phyloP scores from a whole-genome alignment of 2,329 filamentous ascomycete genomes.

The Colletotrichum sp. region DNA sequence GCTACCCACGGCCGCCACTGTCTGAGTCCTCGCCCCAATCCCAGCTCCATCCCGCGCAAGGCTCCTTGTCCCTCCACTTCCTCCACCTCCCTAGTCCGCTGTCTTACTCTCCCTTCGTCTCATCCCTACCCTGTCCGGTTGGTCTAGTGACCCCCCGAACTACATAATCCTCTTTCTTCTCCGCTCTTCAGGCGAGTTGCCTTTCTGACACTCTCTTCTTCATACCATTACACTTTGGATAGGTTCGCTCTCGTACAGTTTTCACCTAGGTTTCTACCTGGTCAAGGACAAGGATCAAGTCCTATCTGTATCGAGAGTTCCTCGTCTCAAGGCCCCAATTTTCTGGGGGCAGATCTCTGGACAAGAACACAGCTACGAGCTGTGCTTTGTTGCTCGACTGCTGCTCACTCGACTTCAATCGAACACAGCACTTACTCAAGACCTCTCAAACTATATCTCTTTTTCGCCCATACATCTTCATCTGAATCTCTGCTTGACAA shows the following conservation, averaged over 20 bases:
- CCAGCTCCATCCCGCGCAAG: slow-evolving; percentile 11
- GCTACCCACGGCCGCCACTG: not conserved
- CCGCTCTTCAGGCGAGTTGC: not conserved
- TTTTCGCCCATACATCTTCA: not conserved
- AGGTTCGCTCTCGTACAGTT: slow-evolving; percentile 3
- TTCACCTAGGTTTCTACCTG: slow-evolving; percentile 11
- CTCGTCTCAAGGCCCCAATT: slow-evolving; percentile 18
- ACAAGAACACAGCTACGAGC: slow-evolving; percentile 14
- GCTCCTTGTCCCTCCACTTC: slow-evolving; percentile 3
- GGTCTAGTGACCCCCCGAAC: not conserved
- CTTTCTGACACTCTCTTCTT: not conserved
- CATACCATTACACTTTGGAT: slow-evolving; percentile 10
- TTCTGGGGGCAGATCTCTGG: slow-evolving; percentile 23
- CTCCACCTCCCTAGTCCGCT: not conserved
- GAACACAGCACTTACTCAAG: not conserved
- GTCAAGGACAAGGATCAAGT: slow-evolving; percentile 9
- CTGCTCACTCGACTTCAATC: slow-evolving; percentile 16
- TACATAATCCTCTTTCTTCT: slow-evolving; percentile 19
- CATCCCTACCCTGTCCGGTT: not conserved
- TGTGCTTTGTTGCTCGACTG: slow-evolving; percentile 23
- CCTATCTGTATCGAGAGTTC: slow-evolving; percentile 15
- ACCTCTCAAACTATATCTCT: not conserved
- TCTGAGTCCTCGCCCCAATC: not conserved
- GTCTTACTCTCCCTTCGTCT: slow-evolving; percentile 18
- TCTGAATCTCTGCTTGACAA: slow-evolving; percentile 3